phyloP scores from a whole-genome alignment of 1,139 yeast genomes.

The Insectozyma bohioensis region DNA sequence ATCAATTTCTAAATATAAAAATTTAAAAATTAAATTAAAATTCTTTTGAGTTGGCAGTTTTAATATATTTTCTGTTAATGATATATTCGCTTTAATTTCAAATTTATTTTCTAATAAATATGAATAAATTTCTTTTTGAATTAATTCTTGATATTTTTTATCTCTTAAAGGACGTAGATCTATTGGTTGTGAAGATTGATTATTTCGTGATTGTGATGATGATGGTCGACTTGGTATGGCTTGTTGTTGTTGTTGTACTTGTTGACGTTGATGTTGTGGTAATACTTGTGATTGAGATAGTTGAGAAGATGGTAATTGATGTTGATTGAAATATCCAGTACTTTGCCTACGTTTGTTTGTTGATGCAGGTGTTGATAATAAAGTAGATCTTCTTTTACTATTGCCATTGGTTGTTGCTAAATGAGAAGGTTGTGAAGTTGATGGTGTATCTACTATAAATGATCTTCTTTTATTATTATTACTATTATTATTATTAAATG shows the following conservation, averaged over 20 bases:
- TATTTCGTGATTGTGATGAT: conserved; percentile 9
- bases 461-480: too few relatives aligned
- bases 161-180: conserved; percentile 85
- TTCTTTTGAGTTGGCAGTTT: conserved; percentile 86
- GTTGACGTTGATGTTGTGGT: conserved; percentile 8
- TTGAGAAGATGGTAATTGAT: conserved; percentile 1
- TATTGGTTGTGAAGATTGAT: conserved; percentile 10
- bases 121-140: conserved; percentile 67
- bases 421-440: not conserved
- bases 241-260: conserved; percentile 8
- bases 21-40: conserved; percentile 75
- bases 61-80: conserved; percentile 64
- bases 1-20: conserved; percentile 73
- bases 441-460: conserved; percentile 1
- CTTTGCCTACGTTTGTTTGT: conserved; percentile 36
- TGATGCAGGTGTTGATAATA: conserved; percentile 42
- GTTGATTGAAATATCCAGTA: conserved; percentile 8
- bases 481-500: not conserved
- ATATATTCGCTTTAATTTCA: conserved; percentile 72
- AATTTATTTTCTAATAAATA: conserved; percentile 64
- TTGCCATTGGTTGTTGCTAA: conserved; percentile 6
- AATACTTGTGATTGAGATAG: conserved; percentile 7
- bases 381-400: conserved; percentile 31
- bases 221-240: conserved; percentile 8
- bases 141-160: conserved; percentile 58